A percentile compares a stretch with the other conserved stretches of the same genome.
phyloP scores from a whole-genome alignment of 2,329 filamentous ascomycete species.

The Sphaerulina populicola region DNA sequence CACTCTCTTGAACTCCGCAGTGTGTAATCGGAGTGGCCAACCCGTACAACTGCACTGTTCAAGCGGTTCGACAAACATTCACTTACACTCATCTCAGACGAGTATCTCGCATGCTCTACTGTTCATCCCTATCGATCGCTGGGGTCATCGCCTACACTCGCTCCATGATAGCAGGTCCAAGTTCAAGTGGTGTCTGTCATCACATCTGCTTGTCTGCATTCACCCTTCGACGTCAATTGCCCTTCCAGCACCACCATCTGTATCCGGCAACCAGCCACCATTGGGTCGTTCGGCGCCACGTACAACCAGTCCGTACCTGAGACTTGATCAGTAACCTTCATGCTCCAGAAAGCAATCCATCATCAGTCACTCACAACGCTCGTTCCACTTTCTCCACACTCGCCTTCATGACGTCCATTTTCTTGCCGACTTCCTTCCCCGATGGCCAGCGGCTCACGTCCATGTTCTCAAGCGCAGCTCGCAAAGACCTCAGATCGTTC shows the following conservation, averaged over 20 bases:
- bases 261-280: constrained; percentile 76
- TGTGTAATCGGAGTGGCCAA: not conserved
- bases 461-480: constrained; percentile 67
- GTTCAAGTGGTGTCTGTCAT: not conserved
- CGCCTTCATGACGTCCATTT: constrained; percentile 75
- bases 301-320: constrained; percentile 69
- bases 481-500: constrained; percentile 69
- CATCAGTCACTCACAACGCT: constrained; percentile 15
- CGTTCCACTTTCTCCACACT: constrained; percentile 93
- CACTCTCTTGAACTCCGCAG: not conserved
- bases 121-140: not conserved
- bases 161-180: not conserved
- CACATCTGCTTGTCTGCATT: not conserved
- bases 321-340: not conserved
- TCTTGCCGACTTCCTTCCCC: constrained; percentile 60
- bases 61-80: not conserved
- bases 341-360: not conserved
- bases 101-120: not conserved
- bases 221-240: constrained; percentile 37
- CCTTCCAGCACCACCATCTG: constrained; percentile 33
- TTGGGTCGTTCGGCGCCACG: constrained; percentile 80
- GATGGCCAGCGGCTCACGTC: constrained; percentile 50
- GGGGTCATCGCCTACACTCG: not conserved
- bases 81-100: not conserved
- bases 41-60: not conserved